Conservation (phyloP, 2,329 filamentous ascomycete species). For the Phialophora macrospora region DNA sequence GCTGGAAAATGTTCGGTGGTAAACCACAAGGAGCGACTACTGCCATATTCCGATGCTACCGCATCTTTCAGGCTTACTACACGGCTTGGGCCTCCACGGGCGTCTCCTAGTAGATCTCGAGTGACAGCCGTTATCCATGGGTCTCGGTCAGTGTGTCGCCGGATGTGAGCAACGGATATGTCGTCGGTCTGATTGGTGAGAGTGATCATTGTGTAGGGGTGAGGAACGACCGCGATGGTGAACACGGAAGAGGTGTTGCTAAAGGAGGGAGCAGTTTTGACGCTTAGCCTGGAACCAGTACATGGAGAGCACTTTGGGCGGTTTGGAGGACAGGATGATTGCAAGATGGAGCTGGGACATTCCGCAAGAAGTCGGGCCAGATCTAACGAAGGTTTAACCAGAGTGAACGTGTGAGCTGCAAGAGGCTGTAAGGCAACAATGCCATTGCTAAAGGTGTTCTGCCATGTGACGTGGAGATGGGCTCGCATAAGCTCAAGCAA, state of each 20-base stretch:
- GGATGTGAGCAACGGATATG: slow-evolving; percentile 68
- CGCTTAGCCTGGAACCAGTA: slow-evolving; percentile 66
- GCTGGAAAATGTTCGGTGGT: slow-evolving; percentile 67
- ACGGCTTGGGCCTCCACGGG: slow-evolving; percentile 67
- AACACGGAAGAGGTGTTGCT: slow-evolving; percentile 74
- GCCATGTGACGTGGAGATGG: slow-evolving; percentile 85
- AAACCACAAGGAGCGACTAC: slow-evolving; percentile 76
- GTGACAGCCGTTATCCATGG: slow-evolving; percentile 77
- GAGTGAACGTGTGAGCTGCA: slow-evolving; percentile 72
- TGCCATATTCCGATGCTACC: slow-evolving; percentile 70
- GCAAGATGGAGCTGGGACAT: slow-evolving; percentile 75
- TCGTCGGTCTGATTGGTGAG: slow-evolving; percentile 66
- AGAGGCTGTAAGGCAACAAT: slow-evolving; percentile 82
- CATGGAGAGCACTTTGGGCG: slow-evolving; percentile 74
- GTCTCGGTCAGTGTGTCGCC: slow-evolving; percentile 73
- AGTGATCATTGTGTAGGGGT: slow-evolving; percentile 81
- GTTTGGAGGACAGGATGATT: slow-evolving; percentile 83
- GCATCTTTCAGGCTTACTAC: slow-evolving; percentile 79
- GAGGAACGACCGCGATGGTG: slow-evolving; percentile 84
- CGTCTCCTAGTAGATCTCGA: slow-evolving; percentile 67
- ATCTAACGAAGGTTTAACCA: slow-evolving; percentile 71
- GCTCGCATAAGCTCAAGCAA: slow-evolving; percentile 79
- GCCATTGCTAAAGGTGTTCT: slow-evolving; percentile 75
- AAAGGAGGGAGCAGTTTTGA: slow-evolving; percentile 70
- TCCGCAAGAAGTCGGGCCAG: slow-evolving; percentile 76